These are phyloP conservation scores for Solanum lycopersicoides DNA, from an alignment of 257 asterid species.

Conservation along the genomic window DNA sequence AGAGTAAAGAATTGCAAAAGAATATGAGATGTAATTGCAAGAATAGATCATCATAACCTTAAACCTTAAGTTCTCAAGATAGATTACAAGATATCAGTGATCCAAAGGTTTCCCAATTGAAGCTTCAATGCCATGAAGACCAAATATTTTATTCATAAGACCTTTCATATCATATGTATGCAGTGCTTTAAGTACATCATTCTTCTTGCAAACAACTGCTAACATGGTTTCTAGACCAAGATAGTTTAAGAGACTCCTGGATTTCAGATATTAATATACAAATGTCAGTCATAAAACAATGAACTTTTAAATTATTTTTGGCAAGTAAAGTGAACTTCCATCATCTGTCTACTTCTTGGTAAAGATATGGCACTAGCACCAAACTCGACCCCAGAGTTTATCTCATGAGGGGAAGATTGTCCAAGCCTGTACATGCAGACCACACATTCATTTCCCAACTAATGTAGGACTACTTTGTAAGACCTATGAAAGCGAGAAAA, in stretches of 20 bases:
- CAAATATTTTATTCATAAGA: conserved; percentile 24
- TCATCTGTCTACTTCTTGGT: not conserved
- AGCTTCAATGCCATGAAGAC: conserved; percentile 34
- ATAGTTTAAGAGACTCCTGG: conserved; percentile 56
- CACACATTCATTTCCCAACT: too few species aligned
- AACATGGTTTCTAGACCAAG: conserved; percentile 73
- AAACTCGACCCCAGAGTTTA: not conserved
- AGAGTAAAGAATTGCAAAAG: not conserved
- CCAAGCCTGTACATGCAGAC: too few species aligned
- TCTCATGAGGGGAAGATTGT: too few species aligned
- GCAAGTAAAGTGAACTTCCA: not conserved
- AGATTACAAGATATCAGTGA: conserved; percentile 46
- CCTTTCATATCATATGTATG: conserved; percentile 56
- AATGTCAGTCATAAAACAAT: conserved; percentile 5
- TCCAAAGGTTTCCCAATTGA: conserved; percentile 10
- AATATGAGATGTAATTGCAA: not conserved
- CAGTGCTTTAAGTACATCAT: conserved; percentile 45
- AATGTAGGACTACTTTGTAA: too few species aligned
- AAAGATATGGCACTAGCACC: not conserved
- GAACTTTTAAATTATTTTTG: not conserved
- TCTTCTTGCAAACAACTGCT: conserved; percentile 68
- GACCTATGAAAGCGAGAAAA: too few species aligned
- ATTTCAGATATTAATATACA: conserved; percentile 11
- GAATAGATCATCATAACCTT: conserved; percentile 2
- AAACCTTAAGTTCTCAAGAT: conserved; percentile 65